These are phyloP conservation scores for Amniculicola lignicola DNA, from an alignment of 495 filamentous ascomycete genomes.

Conservation along the genomic window DNA sequence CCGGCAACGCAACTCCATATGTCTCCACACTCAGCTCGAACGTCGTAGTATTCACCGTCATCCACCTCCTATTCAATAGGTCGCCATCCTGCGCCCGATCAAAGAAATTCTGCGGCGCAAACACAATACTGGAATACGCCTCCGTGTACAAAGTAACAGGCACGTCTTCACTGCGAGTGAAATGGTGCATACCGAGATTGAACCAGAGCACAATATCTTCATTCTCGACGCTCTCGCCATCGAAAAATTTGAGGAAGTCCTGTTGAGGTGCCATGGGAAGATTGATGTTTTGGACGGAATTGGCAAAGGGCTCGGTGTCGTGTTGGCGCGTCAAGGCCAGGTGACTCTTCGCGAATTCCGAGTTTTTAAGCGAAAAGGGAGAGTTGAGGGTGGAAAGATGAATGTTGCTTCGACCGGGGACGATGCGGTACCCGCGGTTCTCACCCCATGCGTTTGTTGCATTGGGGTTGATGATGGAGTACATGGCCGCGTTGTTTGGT, in stretches of 20 bases:
- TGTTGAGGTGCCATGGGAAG: conserved; percentile 17
- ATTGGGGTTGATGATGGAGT: conserved; percentile 25
- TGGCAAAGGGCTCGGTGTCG: conserved; percentile 21
- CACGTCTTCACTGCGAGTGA: conserved; percentile 27
- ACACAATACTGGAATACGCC: conserved; percentile 18
- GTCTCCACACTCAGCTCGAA: conserved; percentile 11
- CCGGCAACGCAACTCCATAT: conserved; percentile 19
- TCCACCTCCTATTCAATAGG: conserved; percentile 27
- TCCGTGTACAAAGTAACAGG: conserved; percentile 26
- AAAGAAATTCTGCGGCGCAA: conserved; percentile 30
- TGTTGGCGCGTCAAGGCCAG: conserved; percentile 18
- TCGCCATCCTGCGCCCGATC: conserved; percentile 28
- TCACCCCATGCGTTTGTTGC: conserved; percentile 27
- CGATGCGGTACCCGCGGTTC: conserved; percentile 28
- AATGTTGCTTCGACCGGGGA: conserved; percentile 21
- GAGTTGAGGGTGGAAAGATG: conserved; percentile 25
- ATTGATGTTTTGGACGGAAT: conserved; percentile 23
- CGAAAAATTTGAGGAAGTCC: conserved; percentile 29
- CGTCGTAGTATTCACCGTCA: conserved; percentile 16
- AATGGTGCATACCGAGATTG: conserved; percentile 32
- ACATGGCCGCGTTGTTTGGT: conserved; percentile 29
- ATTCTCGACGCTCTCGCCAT: conserved; percentile 23
- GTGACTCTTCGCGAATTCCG: conserved; percentile 17
- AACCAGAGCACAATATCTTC: conserved; percentile 30
- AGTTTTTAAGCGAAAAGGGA: conserved; percentile 7